Conservation (phyloP, 129 eudicot species). For the Flaveria bidentis region DNA sequence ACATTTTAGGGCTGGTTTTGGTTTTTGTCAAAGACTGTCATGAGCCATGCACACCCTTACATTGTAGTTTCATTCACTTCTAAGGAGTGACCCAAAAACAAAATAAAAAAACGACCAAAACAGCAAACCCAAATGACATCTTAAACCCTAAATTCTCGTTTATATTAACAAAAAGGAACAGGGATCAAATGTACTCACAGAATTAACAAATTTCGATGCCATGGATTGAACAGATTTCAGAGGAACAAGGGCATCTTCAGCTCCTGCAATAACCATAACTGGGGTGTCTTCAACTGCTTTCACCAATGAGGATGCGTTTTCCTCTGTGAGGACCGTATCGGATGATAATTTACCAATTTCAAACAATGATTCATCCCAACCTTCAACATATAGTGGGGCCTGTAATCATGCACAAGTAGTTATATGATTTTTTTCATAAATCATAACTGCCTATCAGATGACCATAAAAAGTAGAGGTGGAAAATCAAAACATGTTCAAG, state of each 20-base stretch:
- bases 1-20: background rate
- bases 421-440: no score
- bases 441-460: background rate
- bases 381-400: slow-evolving; percentile 94
- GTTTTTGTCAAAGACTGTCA: background rate
- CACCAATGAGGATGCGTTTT: slow-evolving; percentile 60
- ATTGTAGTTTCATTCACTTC: slow-evolving; percentile 11
- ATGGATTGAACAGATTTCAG: slow-evolving; percentile 66
- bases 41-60: background rate
- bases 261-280: slow-evolving; percentile 78
- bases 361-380: slow-evolving; percentile 96
- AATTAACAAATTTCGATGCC: slow-evolving; percentile 85
- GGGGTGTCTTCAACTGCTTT: slow-evolving; percentile 74
- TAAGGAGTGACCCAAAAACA: slow-evolving; percentile 10
- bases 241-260: slow-evolving; percentile 90
- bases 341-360: slow-evolving; percentile 83
- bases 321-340: slow-evolving; percentile 72
- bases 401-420: slow-evolving; percentile 35
- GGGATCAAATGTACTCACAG: slow-evolving; percentile 56
- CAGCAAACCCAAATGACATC: background rate
- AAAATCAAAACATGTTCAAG: no score
- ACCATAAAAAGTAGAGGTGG: background rate
- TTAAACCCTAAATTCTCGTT: background rate
- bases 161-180: background rate
- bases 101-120: background rate